phyloP scores from a whole-genome alignment of 306 rosid species.

The Malus domestica region ASM211411v1 NC_041804.1:13351001-13351500 shows the following conservation, averaged over 20 bases:
- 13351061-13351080: too few relatives aligned
- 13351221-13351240: background rate
- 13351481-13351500: background rate
- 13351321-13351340: background rate
- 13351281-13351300: too few relatives aligned
- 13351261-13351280: too few relatives aligned
- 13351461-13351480: background rate
- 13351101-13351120: rapidly evolving
- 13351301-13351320: background rate
- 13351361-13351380: background rate
- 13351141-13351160: too few relatives aligned
- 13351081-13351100: too few relatives aligned
- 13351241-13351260: background rate
- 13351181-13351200: too few relatives aligned
- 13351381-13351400: background rate
- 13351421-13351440: background rate
- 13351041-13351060: too few relatives aligned
- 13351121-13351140: too few relatives aligned
- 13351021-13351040: too few relatives aligned
- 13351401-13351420: background rate
- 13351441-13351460: background rate
- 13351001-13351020: too few relatives aligned
- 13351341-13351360: background rate
- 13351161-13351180: too few relatives aligned
- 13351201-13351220: too few relatives aligned